phyloP scores from a whole-genome alignment of 2,329 filamentous ascomycete genomes.

The Aspergillus unguis region DNA sequence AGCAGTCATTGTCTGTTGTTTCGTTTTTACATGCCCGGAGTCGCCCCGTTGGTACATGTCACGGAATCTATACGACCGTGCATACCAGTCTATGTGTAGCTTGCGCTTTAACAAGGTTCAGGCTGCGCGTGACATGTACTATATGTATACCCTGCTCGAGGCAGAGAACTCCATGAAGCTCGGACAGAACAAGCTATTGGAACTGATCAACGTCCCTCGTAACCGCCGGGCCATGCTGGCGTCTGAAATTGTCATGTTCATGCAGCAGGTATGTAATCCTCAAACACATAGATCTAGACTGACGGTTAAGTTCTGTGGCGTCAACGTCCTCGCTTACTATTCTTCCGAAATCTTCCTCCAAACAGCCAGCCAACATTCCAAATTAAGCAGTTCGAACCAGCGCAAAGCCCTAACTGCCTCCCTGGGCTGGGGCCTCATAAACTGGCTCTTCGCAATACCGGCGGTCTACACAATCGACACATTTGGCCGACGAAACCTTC shows the following conservation, averaged over 20 bases:
- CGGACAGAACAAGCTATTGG: constrained; percentile 51
- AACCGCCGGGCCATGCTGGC: constrained; percentile 61
- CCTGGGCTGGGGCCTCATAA: constrained; percentile 60
- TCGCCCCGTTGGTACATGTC: constrained; percentile 50
- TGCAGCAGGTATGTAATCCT: constrained; percentile 53
- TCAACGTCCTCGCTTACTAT: constrained; percentile 60
- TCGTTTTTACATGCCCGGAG: constrained; percentile 63
- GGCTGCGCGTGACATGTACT: constrained; percentile 46
- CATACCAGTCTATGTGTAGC: constrained; percentile 43
- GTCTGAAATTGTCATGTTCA: constrained; percentile 64
- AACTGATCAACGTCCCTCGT: constrained; percentile 59
- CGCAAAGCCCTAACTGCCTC: constrained; percentile 55
- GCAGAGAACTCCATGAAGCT: constrained; percentile 56
- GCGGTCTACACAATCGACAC: constrained; percentile 66
- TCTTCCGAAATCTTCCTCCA: constrained; percentile 59
- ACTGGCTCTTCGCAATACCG: constrained; percentile 62
- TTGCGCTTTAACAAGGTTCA: constrained; percentile 44
- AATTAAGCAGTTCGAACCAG: constrained; percentile 38
- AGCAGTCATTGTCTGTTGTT: constrained; percentile 54
- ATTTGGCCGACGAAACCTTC: constrained; percentile 62
- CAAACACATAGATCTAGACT: neutral
- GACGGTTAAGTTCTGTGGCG: constrained; percentile 15
- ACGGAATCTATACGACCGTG: constrained; percentile 40
- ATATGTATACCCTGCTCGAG: constrained; percentile 54
- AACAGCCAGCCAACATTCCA: constrained; percentile 32